These are phyloP conservation scores for Mortierella sp. DNA, from an alignment of 371 early-diverging fungal genomes.

Conservation along the genomic window DNA sequence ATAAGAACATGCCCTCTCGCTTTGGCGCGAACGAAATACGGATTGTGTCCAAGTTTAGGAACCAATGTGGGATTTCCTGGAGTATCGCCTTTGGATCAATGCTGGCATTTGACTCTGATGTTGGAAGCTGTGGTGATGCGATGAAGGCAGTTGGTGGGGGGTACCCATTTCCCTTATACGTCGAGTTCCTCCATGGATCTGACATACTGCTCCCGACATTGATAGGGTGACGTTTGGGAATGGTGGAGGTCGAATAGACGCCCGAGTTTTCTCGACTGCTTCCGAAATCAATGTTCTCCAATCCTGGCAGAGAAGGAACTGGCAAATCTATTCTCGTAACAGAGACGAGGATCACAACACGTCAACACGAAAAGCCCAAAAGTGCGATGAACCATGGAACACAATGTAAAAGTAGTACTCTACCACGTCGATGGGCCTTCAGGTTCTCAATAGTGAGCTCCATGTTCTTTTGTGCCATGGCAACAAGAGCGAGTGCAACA, in stretches of 20 bases:
- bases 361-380: background rate
- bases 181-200: constrained; percentile 36
- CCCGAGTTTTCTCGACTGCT: constrained; percentile 7
- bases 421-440: constrained; percentile 62
- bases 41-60: constrained; percentile 60
- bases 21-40: constrained; percentile 78
- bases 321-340: constrained; percentile 40
- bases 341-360: too few species aligned
- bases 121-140: constrained; percentile 28
- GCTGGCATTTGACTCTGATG: constrained; percentile 5
- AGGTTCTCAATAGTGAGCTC: constrained; percentile 65
- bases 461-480: constrained; percentile 83
- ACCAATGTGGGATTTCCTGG: constrained; percentile 56
- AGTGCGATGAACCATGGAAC: background rate
- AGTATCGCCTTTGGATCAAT: constrained; percentile 23
- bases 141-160: constrained; percentile 49
- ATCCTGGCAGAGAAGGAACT: constrained; percentile 43
- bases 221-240: constrained; percentile 26
- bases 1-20: constrained; percentile 79
- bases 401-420: background rate
- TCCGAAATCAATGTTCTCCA: constrained; percentile 45
- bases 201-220: constrained; percentile 20
- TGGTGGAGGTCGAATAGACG: constrained; percentile 24
- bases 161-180: constrained; percentile 10
- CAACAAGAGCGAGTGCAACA: constrained; percentile 73